Base-by-base conservation (phyloP, 768 basidiomycete species). In the Hysterangium stoloniferum region DNA sequence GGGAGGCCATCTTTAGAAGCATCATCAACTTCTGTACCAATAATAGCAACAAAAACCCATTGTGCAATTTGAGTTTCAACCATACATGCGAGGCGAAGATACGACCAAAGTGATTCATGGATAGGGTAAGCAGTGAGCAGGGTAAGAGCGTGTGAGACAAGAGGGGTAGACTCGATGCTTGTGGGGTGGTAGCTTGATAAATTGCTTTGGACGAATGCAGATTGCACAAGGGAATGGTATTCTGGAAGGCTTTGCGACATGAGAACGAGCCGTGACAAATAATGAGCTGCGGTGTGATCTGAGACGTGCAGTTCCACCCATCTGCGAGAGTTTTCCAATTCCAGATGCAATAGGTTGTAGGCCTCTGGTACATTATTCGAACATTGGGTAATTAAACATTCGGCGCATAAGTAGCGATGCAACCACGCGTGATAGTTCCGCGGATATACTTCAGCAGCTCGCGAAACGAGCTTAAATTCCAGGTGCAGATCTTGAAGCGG, bases 391-490 rank as follows among this genome's bases (percentile, higher is more conserved):
- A 66, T 59, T 31, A 65, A 47, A 2, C 62, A 57, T 54, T 73
- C 65, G 36, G 77, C 60, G 48, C 79, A 67, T 35, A 73, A 73
- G 41, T 69, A 68, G 59, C 82, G 78, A 57, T 86, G 80, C 1
- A 69, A 61, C 85, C 85, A 86, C 4, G 81, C 82, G 62, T 82
- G 77, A 59, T 86, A 87, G 58, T 86, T 87, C 12, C 85, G 77
- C 7, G 80, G 79, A 59, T 86, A 83, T 4, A 70, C 62, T 56
- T 78, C 76, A 63, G 79, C 80, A 27, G 82, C 77, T 31, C 63
- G 62, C 33, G 70, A 62, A 12, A 73, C 65, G 42, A 79, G 57
- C 5, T 58, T 58, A 34, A 84, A 66, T 60, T 87, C 85, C n/a
- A 60, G 52, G 17, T 15, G 8, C 11, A 35, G 32, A 19, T 36